Percentiles rank a stretch among this genome's conserved stretches.
These are phyloP conservation scores for Areca catechu DNA, from an alignment of 176 grass and related monocot genomes.

Conservation along the genomic window DNA sequence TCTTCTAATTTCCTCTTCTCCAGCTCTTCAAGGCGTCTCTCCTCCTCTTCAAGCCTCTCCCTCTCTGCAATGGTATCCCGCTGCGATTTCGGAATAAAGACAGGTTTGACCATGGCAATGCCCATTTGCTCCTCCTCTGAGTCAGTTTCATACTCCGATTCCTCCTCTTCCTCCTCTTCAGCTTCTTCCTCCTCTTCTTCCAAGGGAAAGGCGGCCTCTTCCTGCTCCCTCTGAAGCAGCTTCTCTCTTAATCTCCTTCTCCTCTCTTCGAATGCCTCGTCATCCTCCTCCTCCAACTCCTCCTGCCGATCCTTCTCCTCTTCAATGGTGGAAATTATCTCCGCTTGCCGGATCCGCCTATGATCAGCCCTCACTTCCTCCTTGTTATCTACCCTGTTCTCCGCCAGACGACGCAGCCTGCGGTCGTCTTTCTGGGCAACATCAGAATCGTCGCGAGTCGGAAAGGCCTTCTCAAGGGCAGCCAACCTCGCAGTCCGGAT, in stretches of 20 bases:
- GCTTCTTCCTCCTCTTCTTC: constrained; percentile 60
- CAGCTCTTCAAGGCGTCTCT: constrained; percentile 68
- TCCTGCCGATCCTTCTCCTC: constrained; percentile 59
- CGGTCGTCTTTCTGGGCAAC: constrained; percentile 52
- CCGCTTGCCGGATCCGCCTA: constrained; percentile 70
- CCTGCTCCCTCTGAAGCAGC: constrained; percentile 55
- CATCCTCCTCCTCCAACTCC: constrained; percentile 72
- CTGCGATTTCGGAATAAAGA: constrained; percentile 85
- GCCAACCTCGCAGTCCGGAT: constrained; percentile 32
- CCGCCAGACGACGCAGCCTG: constrained; percentile 53
- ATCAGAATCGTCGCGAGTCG: constrained; percentile 33
- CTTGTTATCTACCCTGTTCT: constrained; percentile 53
- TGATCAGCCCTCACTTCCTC: constrained; percentile 85
- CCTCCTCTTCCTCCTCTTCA: constrained; percentile 60
- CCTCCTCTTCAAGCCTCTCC: constrained; percentile 81
- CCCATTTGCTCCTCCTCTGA: constrained; percentile 83
- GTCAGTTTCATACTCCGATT: constrained; percentile 92
- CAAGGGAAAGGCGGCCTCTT: constrained; percentile 57
- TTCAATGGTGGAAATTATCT: constrained; percentile 58
- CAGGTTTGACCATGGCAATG: constrained; percentile 80
- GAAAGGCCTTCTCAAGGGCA: constrained; percentile 64
- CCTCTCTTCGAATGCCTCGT: constrained; percentile 76
- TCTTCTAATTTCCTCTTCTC: constrained; percentile 73
- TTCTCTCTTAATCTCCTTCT: constrained; percentile 65
- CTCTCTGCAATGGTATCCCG: constrained; percentile 86